These are phyloP conservation scores for Martensiomyces pterosporus DNA, from an alignment of 192 early-diverging fungal species.

Conservation along the genomic window DNA sequence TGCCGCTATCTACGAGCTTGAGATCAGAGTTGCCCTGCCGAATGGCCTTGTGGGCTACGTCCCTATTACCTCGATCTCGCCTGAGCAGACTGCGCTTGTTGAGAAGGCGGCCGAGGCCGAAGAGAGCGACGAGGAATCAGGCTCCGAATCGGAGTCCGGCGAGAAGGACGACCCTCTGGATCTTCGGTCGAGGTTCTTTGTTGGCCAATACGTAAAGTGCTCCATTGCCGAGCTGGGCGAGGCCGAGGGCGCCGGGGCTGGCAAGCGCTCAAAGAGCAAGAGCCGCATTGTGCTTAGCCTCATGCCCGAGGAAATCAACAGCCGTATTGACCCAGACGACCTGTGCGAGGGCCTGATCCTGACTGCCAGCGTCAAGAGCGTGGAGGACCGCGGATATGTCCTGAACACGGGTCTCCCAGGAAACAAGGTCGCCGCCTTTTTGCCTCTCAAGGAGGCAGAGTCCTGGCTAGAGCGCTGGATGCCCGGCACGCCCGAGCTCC, in stretches of 20 bases:
- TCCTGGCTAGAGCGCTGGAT: constrained; percentile 61
- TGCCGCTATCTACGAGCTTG: constrained; percentile 74
- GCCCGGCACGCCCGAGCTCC: constrained; percentile 52
- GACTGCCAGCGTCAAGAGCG: constrained; percentile 66
- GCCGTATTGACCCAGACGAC: constrained; percentile 59
- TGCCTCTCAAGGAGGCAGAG: constrained; percentile 65
- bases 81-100: constrained; percentile 62
- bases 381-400: constrained; percentile 93
- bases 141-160: constrained; percentile 33
- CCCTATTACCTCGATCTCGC: constrained; percentile 84
- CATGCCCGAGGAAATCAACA: constrained; percentile 76
- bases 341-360: constrained; percentile 68
- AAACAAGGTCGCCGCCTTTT: constrained; percentile 63
- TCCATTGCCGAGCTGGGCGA: constrained; percentile 57
- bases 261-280: constrained; percentile 45
- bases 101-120: constrained; percentile 64
- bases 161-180: constrained; percentile 60
- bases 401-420: constrained; percentile 64
- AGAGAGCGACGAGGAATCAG: constrained; percentile 50
- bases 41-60: constrained; percentile 79
- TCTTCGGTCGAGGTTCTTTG: constrained; percentile 60
- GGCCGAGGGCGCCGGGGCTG: constrained; percentile 15
- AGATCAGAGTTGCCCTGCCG: constrained; percentile 77
- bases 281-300: constrained; percentile 68
- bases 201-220: constrained; percentile 86